Conservation (phyloP, 257 asterid species). For the Solanum piurae region DNA sequence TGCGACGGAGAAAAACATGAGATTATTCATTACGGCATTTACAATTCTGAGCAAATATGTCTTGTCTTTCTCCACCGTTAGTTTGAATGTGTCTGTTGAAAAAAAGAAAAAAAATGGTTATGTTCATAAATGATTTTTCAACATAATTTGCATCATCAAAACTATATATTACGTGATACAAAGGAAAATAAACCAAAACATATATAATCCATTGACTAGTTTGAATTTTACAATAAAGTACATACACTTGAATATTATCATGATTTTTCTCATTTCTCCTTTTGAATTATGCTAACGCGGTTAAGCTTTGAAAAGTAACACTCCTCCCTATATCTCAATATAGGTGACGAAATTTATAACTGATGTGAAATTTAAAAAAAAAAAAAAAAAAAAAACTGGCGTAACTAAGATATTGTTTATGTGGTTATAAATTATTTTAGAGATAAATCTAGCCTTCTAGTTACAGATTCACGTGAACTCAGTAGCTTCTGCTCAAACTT, state of each 20-base stretch:
- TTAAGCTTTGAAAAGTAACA: not conserved
- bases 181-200: not conserved
- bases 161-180: not conserved
- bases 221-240: not conserved
- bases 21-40: slow-evolving; percentile 47
- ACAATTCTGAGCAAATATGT: slow-evolving; percentile 40
- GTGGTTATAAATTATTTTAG: not conserved
- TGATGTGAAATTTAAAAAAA: not conserved
- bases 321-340: not conserved
- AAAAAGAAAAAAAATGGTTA: not conserved
- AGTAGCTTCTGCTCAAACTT: not conserved
- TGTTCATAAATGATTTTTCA: not conserved
- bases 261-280: not conserved
- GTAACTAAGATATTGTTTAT: not conserved
- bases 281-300: not conserved
- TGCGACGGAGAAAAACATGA: slow-evolving; percentile 38
- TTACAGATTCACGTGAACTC: not conserved
- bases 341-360: not conserved
- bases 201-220: not conserved
- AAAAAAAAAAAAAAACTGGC: not conserved
- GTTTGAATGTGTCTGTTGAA: slow-evolving; percentile 31
- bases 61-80: slow-evolving; percentile 37
- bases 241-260: not conserved
- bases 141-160: not conserved
- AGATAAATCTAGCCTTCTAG: not conserved